Base-by-base conservation (phyloP, 192 early-diverging fungal species). In the Chytriomyces confervae region DNA sequence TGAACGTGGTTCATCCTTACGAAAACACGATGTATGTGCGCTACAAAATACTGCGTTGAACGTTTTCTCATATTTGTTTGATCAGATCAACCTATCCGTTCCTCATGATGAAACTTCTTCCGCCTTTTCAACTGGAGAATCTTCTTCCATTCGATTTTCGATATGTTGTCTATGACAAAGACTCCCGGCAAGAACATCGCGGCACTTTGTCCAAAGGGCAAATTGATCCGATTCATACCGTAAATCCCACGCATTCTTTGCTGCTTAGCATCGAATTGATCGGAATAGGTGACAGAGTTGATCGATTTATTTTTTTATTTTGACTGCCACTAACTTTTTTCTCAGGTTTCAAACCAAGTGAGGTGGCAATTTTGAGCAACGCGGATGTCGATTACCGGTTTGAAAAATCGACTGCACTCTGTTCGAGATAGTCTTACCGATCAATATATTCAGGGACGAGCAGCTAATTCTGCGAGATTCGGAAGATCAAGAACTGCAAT, bases 61-160 rank as follows among this genome's bases (percentile, higher is more conserved):
- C 6, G 10, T 7, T 11, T 29, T 8, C 13, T 18, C 2, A 67
- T 61, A 18, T 18, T 8, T 9, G n/a, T 60, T 47, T n/a, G 10
- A 10, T 7, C 53, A 74, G 72, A 43, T 46, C 61, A 24, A 61
- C 51, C 8, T 87, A 89, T 77, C 88, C 88, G 23, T 75, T 76
- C n/a, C 60, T 89, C 64, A 84, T 76, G 4, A 83, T 88, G 47
- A 72, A 76, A 74, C 62, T 89, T 3, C 36, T 86, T 5, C 80
- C 86, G 64, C 96, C 96, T 47, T 93, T 92, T 75, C 93, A 95
- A 84, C 86, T 99, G 43, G 98, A 99, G 85, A 99, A 99, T 75
- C 83, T 98, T 24, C 83, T 99, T 45, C 98, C 98, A 0, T 98
- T 93, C 79, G 89, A 95, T 67, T 85, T 96, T 77, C 86, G 89